Conservation (phyloP, 2,329 filamentous ascomycete genomes). For the Blumeria graminis region DNA sequence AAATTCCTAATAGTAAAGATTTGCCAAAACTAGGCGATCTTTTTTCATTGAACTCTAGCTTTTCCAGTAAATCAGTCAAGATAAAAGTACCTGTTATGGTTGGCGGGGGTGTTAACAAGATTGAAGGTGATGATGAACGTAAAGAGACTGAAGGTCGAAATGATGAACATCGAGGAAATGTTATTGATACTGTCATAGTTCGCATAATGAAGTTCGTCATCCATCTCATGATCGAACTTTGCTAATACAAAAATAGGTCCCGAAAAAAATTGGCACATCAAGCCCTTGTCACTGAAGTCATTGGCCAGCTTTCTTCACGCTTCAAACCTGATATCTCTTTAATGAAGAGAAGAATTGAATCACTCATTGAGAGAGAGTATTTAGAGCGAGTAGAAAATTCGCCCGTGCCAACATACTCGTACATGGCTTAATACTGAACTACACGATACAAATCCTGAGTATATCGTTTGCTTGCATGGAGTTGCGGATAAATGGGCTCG, state of each 20-base stretch:
- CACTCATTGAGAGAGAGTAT: slow-evolving; percentile 53
- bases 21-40: slow-evolving; percentile 46
- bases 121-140: slow-evolving; percentile 48
- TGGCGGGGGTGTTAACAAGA: slow-evolving; percentile 44
- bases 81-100: slow-evolving; percentile 76
- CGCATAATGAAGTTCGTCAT: slow-evolving; percentile 60
- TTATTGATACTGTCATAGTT: slow-evolving; percentile 55
- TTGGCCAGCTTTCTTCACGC: slow-evolving; percentile 39
- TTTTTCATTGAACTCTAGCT: slow-evolving; percentile 64
- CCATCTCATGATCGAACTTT: background rate
- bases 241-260: slow-evolving; percentile 28
- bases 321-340: slow-evolving; percentile 56
- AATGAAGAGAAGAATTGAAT: slow-evolving; percentile 64
- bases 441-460: background rate
- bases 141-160: slow-evolving; percentile 55
- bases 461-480: no score
- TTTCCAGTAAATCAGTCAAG: slow-evolving; percentile 59
- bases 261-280: slow-evolving; percentile 48
- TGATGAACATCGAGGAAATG: slow-evolving; percentile 42
- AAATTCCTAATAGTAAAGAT: slow-evolving; percentile 56
- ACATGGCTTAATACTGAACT: slow-evolving; percentile 30
- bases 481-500: no score
- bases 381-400: slow-evolving; percentile 49
- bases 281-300: slow-evolving; percentile 45
- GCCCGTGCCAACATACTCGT: slow-evolving; percentile 38